These are phyloP conservation scores for Diplotaxis tenuifolia DNA, from an alignment of 345 rosid species.

Conservation along the genomic window DNA sequence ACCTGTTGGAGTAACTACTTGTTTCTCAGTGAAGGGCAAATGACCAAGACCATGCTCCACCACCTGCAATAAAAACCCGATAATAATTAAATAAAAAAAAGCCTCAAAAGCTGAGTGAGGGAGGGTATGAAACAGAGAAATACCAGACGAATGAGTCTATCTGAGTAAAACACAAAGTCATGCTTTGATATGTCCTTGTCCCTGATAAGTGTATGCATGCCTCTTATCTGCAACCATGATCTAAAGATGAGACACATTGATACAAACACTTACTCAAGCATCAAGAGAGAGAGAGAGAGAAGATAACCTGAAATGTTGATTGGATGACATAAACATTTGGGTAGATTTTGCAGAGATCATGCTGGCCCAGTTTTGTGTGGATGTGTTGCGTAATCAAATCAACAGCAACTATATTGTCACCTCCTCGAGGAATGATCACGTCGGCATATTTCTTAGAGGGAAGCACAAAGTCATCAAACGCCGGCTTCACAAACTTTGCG, in stretches of 20 bases:
- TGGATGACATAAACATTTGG: slow-evolving; percentile 79
- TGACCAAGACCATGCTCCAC: slow-evolving; percentile 99
- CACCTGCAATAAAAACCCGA: slow-evolving; percentile 56
- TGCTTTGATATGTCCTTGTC: slow-evolving; percentile 92
- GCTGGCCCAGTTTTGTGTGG: slow-evolving; percentile 89
- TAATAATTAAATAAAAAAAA: not conserved
- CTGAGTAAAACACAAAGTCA: slow-evolving; percentile 95
- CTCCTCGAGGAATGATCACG: slow-evolving; percentile 91
- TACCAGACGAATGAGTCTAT: slow-evolving; percentile 95
- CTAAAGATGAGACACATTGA: slow-evolving; percentile 27
- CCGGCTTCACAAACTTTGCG: slow-evolving; percentile 96
- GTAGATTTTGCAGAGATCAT: slow-evolving; percentile 90
- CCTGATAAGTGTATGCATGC: slow-evolving; percentile 98
- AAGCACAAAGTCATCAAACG: slow-evolving; percentile 91
- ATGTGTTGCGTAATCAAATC: slow-evolving; percentile 95
- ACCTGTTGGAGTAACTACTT: slow-evolving; percentile 96
- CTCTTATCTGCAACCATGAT: slow-evolving; percentile 71
- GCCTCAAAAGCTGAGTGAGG: not conserved
- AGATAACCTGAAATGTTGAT: slow-evolving; percentile 83
- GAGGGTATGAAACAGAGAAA: slow-evolving; percentile 20
- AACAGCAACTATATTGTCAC: slow-evolving; percentile 91
- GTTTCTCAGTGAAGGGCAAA: slow-evolving; percentile 96
- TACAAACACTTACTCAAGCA: not conserved
- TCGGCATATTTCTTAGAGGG: slow-evolving; percentile 96
- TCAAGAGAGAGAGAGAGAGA: not conserved